A percentile compares a stretch with the other conserved stretches of the same genome.
Conservation (phyloP, 441 rosid genomes). For the Euphorbia schlechtendalii region DNA sequence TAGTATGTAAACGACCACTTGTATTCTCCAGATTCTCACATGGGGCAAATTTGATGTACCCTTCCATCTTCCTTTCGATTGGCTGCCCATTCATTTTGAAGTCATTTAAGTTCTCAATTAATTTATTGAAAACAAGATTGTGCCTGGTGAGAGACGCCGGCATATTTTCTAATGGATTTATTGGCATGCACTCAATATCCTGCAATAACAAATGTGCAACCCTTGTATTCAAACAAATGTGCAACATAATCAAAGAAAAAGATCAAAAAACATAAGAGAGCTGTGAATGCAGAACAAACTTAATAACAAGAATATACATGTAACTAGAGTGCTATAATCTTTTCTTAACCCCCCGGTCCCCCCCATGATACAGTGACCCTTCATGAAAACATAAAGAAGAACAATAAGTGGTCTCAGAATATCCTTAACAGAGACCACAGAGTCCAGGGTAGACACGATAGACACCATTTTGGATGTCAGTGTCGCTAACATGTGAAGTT, state of each 20-base stretch:
- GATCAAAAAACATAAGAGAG: neutral
- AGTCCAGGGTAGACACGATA: constrained; percentile 9
- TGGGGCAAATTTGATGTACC: constrained; percentile 39
- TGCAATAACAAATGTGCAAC: constrained; percentile 28
- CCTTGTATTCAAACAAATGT: neutral
- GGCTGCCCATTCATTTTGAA: constrained; percentile 42
- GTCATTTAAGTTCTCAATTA: constrained; percentile 45
- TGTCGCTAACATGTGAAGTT: neutral
- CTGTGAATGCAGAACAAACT: neutral
- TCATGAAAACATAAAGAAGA: neutral
- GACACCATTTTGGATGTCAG: constrained; percentile 4
- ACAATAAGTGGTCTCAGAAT: neutral
- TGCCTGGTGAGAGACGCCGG: constrained; percentile 74
- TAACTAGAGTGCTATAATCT: neutral
- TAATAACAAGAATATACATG: neutral
- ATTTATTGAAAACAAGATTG: constrained; percentile 20
- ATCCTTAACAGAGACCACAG: neutral
- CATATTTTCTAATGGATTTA: constrained; percentile 74
- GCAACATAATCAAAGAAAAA: neutral
- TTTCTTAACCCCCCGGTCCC: neutral
- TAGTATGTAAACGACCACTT: constrained; percentile 36
- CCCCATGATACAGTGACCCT: neutral
- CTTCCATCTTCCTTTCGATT: constrained; percentile 47
- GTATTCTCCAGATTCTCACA: constrained; percentile 36
- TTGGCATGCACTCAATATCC: constrained; percentile 99